A percentile compares a stretch with the other conserved stretches of the same genome.
Evolutionary conservation across 805 yeast species (phyloP).

Genomic region (Metschnikowia lochheadii): DNA sequence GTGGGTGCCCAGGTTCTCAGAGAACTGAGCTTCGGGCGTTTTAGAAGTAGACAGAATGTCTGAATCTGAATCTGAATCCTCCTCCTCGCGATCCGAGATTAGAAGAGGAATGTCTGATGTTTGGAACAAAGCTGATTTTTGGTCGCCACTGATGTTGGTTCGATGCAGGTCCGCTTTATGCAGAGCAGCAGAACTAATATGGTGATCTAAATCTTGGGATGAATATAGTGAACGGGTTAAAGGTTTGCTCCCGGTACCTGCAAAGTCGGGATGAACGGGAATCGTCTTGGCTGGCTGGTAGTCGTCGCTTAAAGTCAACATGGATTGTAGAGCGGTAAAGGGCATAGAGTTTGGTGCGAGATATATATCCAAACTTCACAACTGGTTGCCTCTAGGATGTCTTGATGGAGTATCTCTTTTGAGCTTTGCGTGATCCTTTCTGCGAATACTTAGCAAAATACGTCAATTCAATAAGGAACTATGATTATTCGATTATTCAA

Average conservation of each 20-base stretch:
- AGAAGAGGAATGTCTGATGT: slow-evolving; percentile 28
- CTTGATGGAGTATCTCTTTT: neutral
- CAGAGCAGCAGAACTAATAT: neutral
- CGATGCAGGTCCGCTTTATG: neutral
- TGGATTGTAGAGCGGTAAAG: slow-evolving; percentile 2
- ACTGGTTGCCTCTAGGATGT: neutral
- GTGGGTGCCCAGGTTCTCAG: slow-evolving; percentile 1
- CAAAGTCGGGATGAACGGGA: slow-evolving; percentile 5
- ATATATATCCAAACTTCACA: neutral
- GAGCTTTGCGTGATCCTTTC: slow-evolving; percentile 7
- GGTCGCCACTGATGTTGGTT: neutral
- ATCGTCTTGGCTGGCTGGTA: slow-evolving; percentile 6
- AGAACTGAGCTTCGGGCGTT: neutral
- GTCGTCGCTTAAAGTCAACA: slow-evolving; percentile 13
- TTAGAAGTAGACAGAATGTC: slow-evolving; percentile 19
- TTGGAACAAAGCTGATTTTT: neutral
- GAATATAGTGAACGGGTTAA: neutral
- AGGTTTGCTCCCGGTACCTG: neutral
- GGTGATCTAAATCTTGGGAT: neutral
- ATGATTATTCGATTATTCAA: neutral
- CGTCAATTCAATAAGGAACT: neutral
- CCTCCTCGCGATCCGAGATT: slow-evolving; percentile 30
- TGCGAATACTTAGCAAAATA: slow-evolving; percentile 4
- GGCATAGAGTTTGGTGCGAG: neutral
- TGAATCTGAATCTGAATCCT: slow-evolving; percentile 23